phyloP scores from a whole-genome alignment of 2,329 filamentous ascomycete genomes.

The Didymella lethalis region DNA sequence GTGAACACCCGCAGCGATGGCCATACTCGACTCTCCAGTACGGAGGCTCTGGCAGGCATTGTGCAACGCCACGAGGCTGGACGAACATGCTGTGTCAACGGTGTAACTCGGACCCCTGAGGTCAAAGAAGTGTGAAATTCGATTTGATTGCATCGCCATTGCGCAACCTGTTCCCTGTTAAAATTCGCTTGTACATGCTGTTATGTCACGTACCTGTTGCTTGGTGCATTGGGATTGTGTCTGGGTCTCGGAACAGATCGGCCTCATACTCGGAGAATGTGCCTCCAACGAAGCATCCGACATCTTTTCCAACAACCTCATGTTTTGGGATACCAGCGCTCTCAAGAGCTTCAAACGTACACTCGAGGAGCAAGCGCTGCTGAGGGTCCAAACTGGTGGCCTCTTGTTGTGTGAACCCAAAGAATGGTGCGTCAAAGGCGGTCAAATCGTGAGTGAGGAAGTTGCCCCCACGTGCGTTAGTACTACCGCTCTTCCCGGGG shows the following conservation, averaged over 20 bases:
- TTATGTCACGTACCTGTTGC: slow-evolving; percentile 23
- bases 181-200: neutral
- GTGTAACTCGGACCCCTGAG: slow-evolving; percentile 42
- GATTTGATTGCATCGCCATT: slow-evolving; percentile 42
- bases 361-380: slow-evolving; percentile 46
- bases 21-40: slow-evolving; percentile 37
- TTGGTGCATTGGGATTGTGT: slow-evolving; percentile 39
- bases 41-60: slow-evolving; percentile 40
- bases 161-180: slow-evolving; percentile 12
- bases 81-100: slow-evolving; percentile 46
- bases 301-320: slow-evolving; percentile 37
- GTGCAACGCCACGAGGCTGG: slow-evolving; percentile 39
- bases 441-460: slow-evolving; percentile 34
- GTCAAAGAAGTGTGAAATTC: slow-evolving; percentile 44
- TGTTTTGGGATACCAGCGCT: slow-evolving; percentile 45
- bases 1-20: slow-evolving; percentile 33
- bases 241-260: slow-evolving; percentile 33
- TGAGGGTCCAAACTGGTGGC: slow-evolving; percentile 44
- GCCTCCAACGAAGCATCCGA: slow-evolving; percentile 39
- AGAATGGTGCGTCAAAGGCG: slow-evolving; percentile 44
- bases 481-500: slow-evolving; percentile 48
- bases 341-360: slow-evolving; percentile 53
- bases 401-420: slow-evolving; percentile 39
- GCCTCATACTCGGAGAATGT: slow-evolving; percentile 37
- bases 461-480: slow-evolving; percentile 37